Base-by-base conservation (phyloP, 106 monocot genomes). In the Dactylorhiza incarnata region DNA sequence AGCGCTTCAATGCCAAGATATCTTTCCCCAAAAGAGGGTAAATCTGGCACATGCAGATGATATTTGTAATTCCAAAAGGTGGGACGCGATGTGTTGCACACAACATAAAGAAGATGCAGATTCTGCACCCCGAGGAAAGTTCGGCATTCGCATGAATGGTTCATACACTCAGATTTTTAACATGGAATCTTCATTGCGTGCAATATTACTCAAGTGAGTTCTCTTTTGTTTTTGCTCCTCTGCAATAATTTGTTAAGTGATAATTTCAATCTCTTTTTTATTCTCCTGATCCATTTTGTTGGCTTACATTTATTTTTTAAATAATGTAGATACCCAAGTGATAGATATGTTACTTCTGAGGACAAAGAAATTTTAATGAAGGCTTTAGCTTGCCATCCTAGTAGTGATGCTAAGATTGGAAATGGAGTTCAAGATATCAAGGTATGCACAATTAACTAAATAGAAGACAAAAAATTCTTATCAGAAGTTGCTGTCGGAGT, bases 311-410 rank as follows among this genome's bases (percentile, higher is more conserved):
- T 45, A 16, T 6, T 69, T 69, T 69, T 46, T 69, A 45, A 55
- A 58, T 20, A 76, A 11, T 81, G 9, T 79, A 94, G 94, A 78
- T 89, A 91, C 71, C 72, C 86, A 20, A 78, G 89, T 5, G 75
- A 80, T 74, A 81, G 71, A 56, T 80, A 47, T 66, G 77, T 94
- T 29, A 78, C 71, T 45, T 83, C 80, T 29, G 59, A 48, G 44
- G 91, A 94, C 53, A 84, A 78, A 48, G 75, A 78, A 62, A 68
- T 50, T 49, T 47, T 94, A 23, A 79, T 85, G 17, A 83, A 87
- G 58, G 91, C 91, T 45, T 72, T 94, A 49, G 53, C 25, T 22
- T 89, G 81, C 75, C 94, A 94, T 87, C 91, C 91, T 15, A 84
- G 78, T 46, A 68, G 82, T 73, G 76, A 75, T 83, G 82, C 79